Evolutionary conservation across 768 basidiomycete genomes (phyloP).

Genomic region (Astraeus odoratus): DNA sequence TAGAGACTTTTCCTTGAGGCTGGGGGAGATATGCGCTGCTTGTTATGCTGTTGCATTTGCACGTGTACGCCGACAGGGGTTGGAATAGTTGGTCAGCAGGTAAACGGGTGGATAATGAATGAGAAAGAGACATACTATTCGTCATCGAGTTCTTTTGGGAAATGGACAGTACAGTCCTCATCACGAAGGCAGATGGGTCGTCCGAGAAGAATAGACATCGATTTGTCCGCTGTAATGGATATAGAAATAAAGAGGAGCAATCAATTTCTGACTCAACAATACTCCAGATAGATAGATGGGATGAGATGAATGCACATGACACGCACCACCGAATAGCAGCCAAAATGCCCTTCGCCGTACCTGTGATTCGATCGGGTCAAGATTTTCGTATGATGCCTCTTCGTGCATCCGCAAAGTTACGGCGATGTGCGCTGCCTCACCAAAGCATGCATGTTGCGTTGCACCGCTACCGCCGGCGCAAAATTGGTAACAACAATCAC

Average conservation of each 20-base stretch:
- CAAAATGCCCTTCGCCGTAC: conserved; percentile 83
- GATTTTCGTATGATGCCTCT: conserved; percentile 72
- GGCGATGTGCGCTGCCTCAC: conserved; percentile 80
- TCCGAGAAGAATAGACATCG: conserved; percentile 79
- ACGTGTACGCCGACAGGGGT: neutral
- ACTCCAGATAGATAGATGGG: neutral
- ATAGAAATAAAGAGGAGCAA: conserved; percentile 6
- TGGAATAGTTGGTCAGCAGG: too few relatives aligned
- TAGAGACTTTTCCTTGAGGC: conserved; percentile 79
- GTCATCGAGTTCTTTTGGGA: conserved; percentile 83
- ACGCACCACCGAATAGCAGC: conserved; percentile 80
- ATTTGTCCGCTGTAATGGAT: conserved; percentile 73
- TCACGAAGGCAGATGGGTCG: conserved; percentile 82
- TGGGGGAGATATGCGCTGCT: conserved; percentile 76
- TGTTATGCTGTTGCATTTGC: conserved; percentile 53
- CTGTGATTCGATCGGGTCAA: conserved; percentile 85
- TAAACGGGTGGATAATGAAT: conserved; percentile 14
- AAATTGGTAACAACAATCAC: conserved; percentile 82
- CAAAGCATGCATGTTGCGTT: conserved; percentile 82
- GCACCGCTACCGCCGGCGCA: conserved; percentile 85
- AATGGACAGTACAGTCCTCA: conserved; percentile 86
- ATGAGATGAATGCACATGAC: conserved; percentile 2
- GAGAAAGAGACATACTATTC: conserved; percentile 59
- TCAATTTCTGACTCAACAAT: neutral
- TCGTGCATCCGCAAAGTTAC: conserved; percentile 82